Percentiles rank a stretch among this genome's conserved stretches.
Evolutionary conservation across 202 grass and related monocot species (phyloP).

Genomic region (Cymbopogon flexuosus): DNA sequence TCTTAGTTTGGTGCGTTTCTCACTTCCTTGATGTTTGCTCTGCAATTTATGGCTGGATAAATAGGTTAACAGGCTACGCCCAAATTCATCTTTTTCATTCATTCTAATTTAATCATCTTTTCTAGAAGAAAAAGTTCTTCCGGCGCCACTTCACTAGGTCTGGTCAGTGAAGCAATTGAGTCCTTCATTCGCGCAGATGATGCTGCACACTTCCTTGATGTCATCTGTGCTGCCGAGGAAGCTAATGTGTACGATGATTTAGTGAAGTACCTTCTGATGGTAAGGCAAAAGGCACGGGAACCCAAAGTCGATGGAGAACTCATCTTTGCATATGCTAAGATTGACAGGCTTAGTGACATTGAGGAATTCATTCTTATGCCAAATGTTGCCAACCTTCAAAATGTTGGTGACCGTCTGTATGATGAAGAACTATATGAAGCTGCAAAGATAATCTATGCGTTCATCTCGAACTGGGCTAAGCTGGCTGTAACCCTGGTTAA

Average conservation of each 20-base stretch:
- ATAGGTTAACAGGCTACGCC: not conserved
- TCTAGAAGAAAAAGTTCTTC: too few relatives aligned
- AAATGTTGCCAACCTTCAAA: slow-evolving; percentile 98
- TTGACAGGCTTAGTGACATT: slow-evolving; percentile 77
- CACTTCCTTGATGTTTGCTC: not conserved
- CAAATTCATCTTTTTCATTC: not conserved
- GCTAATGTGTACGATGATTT: slow-evolving; percentile 79
- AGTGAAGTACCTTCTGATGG: slow-evolving; percentile 93
- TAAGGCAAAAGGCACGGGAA: slow-evolving; percentile 82
- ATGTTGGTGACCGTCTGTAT: slow-evolving; percentile 81
- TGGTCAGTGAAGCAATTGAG: slow-evolving; percentile 92
- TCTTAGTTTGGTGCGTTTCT: not conserved
- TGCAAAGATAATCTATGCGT: slow-evolving; percentile 92
- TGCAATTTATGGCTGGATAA: not conserved
- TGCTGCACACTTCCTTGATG: slow-evolving; percentile 81
- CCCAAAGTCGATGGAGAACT: slow-evolving; percentile 86
- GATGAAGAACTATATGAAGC: slow-evolving; percentile 89
- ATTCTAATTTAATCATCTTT: too few relatives aligned
- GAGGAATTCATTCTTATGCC: slow-evolving; percentile 98
- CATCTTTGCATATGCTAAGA: slow-evolving; percentile 84
- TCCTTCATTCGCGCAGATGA: slow-evolving; percentile 97
- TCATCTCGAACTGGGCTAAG: slow-evolving; percentile 98
- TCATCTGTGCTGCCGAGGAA: slow-evolving; percentile 77
- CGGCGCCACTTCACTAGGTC: too few relatives aligned
- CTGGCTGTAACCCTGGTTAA: slow-evolving; percentile 89